Conservation (phyloP, 164 flowering plant genomes). For the Pachysandra terminalis region DNA sequence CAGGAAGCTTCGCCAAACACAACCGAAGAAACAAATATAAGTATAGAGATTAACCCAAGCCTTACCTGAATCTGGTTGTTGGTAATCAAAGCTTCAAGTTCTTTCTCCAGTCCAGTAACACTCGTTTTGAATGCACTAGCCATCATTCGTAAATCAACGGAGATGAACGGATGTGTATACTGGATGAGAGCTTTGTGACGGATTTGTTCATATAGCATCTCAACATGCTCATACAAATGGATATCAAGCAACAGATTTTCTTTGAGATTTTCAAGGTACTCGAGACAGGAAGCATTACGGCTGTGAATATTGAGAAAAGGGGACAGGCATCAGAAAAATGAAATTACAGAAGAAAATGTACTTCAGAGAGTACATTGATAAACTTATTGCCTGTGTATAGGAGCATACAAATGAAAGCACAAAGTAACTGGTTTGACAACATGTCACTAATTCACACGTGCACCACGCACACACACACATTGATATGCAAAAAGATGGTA, state of each 20-base stretch:
- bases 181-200: conserved; percentile 96
- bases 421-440: neutral
- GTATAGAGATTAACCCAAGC: neutral
- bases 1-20: too few relatives aligned
- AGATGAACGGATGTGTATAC: conserved; percentile 91
- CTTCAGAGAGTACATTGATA: neutral
- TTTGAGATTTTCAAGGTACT: conserved; percentile 83
- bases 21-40: too few relatives aligned
- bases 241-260: conserved; percentile 83
- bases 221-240: conserved; percentile 92
- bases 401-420: neutral
- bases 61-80: conserved; percentile 90
- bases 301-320: too few relatives aligned
- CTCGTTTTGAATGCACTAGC: conserved; percentile 94
- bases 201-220: conserved; percentile 76
- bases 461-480: too few relatives aligned
- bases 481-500: too few relatives aligned
- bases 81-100: conserved; percentile 90
- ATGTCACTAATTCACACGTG: neutral
- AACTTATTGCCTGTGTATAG: neutral
- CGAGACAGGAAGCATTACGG: conserved; percentile 90
- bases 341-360: neutral
- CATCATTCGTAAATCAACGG: conserved; percentile 92
- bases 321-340: too few relatives aligned
- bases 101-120: conserved; percentile 80